Base-by-base conservation (phyloP, 1,284 basidiomycete genomes). In the Ceratobasidium sp. region DNA sequence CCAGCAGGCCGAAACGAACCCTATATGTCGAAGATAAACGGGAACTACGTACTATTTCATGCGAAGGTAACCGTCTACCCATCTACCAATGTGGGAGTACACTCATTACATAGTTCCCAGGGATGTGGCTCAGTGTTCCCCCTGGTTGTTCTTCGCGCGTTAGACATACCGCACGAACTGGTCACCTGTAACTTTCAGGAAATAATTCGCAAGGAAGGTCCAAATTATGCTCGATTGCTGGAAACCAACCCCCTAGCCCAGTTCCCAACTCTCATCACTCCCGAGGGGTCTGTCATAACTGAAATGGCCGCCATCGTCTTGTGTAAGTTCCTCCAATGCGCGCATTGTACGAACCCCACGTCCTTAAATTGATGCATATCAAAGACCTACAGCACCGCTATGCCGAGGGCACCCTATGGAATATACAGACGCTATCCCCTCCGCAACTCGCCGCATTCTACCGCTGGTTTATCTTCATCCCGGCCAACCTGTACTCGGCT, bases 201-300 rank as follows among this genome's bases (percentile, higher is more conserved):
- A 31, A 73, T 56, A 8, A 66, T 47, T 22, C 44, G 57, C 19
- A 75, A 75, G 33, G 53, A 74, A 56, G 66, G 71, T 17, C 75
- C 64, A 22, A 63, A 74, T 24, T 64, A 76, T 29, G 44, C 48
- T 27, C 75, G 76, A 15, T 33, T 77, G 2, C 45, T 75, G 27
- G 60, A 71, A 41, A 76, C 59, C 5, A 75, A 75, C 47, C 75
- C 75, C 2, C 56, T 77, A 31, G 77, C 66, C 17, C 76, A 77
- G 60, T 77, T 77, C 45, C 76, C 76, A 14, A 76, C 76, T 17
- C 62, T 77, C 41, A 51, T 77, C 8, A 77, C 76, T 22, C 76
- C 76, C 11, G 73, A 73, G 31, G 76, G 76, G n/a, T 64, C 27
- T 3, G 71, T 74, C 29, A 53, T 77, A 50, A 77, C 75, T 14